Evolutionary conservation across 257 asterid species (phyloP), one percentile per base, ranked within the genome.

Genomic region (Vinca minor): DNA sequence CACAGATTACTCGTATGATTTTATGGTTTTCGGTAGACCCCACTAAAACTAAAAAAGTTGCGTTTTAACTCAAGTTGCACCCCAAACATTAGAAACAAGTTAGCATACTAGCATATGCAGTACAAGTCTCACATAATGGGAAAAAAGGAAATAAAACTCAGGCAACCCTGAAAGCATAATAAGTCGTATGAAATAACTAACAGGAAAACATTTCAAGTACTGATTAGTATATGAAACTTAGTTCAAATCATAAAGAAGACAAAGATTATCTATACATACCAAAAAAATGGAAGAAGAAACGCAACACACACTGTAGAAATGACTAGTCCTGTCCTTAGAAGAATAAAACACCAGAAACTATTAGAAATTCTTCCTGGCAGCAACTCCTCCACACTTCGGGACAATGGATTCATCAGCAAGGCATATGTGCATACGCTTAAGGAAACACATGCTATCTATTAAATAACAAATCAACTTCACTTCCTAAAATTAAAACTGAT

Each of bases 391-490:
- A 87, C 73, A 65, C 94, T 68, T 73, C 88, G 76, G 18, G 84
- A 95, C 69, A 85, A 54, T 26, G 97, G 97, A 69, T 87, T 87
- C 97, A 89, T 83, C 77, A 89, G 66, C 47, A 89, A 66, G 20
- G 97, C 89, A 78, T 75, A 88, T 64, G 47, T 88, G 60, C 73
- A 72, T 15, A 56, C 63, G 35, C 49, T 74, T 79, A 85, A 82
- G 96, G 90, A 81, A 78, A 44, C 54, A 49, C 74, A 57, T 17
- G 50, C 31, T 23, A 20, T 13, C 20, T 12, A 20, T 21, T 4
- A 21, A 58, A 12, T 6, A 23, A 38, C 21, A 59, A 2, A 35
- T 36, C 11, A n/a, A n/a, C 18, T 59, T 20, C 17, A 55, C 64
- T 23, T 31, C 26, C 26, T 14, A 35, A 66, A 66, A 10, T 31